Evolutionary conservation across 148 eudicot species (phyloP).

Genomic region (Camellia granthamiana): DNA sequence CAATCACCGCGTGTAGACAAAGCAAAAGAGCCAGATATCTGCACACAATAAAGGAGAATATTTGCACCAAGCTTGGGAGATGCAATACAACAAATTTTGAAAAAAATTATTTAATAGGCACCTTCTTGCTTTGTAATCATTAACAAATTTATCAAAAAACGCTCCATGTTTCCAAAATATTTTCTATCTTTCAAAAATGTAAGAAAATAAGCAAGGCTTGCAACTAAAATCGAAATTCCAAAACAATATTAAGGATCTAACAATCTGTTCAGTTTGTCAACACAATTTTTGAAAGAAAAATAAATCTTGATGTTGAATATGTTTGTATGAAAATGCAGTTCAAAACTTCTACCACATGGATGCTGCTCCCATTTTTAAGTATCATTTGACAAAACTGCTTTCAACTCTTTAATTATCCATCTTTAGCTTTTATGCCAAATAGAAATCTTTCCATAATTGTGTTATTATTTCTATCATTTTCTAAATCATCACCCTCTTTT

Average conservation of each 20-base stretch:
- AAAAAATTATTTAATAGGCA: background rate
- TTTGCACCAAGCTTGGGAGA: background rate
- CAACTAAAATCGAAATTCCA: background rate
- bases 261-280: background rate
- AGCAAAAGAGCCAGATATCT: constrained; percentile 54
- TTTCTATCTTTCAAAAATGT: background rate
- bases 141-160: constrained; percentile 3
- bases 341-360: too few species aligned
- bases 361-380: too few species aligned
- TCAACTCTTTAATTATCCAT: too few species aligned
- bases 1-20: constrained; percentile 64
- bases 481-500: too few species aligned
- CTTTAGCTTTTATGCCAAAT: too few species aligned
- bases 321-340: too few species aligned
- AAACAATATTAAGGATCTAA: background rate
- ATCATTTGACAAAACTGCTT: too few species aligned
- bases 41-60: constrained; percentile 13
- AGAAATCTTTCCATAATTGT: too few species aligned
- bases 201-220: background rate
- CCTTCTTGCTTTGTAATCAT: background rate
- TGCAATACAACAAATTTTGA: background rate
- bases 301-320: background rate
- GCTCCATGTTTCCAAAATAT: background rate
- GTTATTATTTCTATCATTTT: too few species aligned
- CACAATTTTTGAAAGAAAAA: background rate